phyloP scores from a whole-genome alignment of 164 flowering plant genomes.

The Saururus chinensis region DNA sequence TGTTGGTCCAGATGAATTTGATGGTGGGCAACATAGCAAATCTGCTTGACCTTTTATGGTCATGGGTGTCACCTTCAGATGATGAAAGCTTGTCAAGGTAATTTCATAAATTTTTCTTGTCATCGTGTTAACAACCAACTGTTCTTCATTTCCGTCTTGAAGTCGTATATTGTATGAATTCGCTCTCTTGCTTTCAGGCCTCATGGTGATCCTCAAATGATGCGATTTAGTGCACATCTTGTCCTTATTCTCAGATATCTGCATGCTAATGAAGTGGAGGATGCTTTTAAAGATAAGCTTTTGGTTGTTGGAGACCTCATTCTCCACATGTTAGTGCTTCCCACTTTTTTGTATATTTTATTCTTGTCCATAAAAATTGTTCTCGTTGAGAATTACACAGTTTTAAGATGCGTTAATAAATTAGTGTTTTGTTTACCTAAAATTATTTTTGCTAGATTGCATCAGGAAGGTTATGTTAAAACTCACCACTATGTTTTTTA shows the following conservation, averaged over 20 bases:
- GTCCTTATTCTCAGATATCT: slow-evolving; percentile 87
- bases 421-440: slow-evolving; percentile 22
- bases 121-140: neutral
- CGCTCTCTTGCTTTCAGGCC: slow-evolving; percentile 41
- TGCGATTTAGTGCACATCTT: slow-evolving; percentile 92
- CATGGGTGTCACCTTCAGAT: slow-evolving; percentile 92
- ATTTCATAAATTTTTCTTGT: neutral
- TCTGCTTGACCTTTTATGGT: slow-evolving; percentile 77
- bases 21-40: slow-evolving; percentile 84
- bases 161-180: neutral
- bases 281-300: slow-evolving; percentile 68
- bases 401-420: no score
- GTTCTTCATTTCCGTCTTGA: neutral
- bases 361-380: no score
- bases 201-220: slow-evolving; percentile 94
- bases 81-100: slow-evolving; percentile 60
- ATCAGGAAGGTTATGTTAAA: no score
- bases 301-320: slow-evolving; percentile 81
- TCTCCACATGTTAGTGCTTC: slow-evolving; percentile 65
- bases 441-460: no score
- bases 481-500: no score
- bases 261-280: slow-evolving; percentile 64
- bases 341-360: no score
- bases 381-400: no score
- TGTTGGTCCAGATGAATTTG: slow-evolving; percentile 67